Base-by-base conservation (phyloP, 73 alveolate species). In the Durusdinium trenchii region DNA sequence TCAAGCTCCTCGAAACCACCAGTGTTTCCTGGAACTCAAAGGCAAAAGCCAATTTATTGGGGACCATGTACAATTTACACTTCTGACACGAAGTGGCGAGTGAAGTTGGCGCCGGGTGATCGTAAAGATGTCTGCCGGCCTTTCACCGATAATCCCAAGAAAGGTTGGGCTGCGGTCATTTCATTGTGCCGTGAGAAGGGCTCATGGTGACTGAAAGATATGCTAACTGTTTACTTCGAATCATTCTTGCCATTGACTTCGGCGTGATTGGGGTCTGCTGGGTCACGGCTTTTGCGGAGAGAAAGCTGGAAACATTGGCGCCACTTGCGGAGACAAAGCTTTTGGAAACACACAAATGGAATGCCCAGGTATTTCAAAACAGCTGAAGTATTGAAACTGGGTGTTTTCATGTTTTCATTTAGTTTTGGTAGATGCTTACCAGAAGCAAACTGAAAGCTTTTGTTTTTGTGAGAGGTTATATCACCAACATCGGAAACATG, bases 221-320 rank as follows among this genome's bases (percentile, higher is more conserved):
- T n/a, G n/a, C 42, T 73, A 35, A 35, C 28, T 23, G 42, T 28
- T 73, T 30, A 40, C 9, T 73, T 71, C 42, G 52, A 36, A 9
- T 23, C 42, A n/a, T 73, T 32, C 36, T 38, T 38, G 85, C 36
- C 23, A 23, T 30, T 3, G 51, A 38, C 2, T 9, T 40, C 79
- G 28, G 85, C 51, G 51, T 36, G 85, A 73, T 73, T 35, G 85
- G 85, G 85, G 85, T 73, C 85, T 28, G 85, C 85, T 32, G 79
- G 79, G 45, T 64, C 20, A 7, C 28, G 45, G n/a, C 42, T 18
- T 6, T 43, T 5, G n/a, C 79, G 79, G 36, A 12, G 43, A 6
- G 85, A 6, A 36, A 35, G 42, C 7, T 3, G 50, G 35, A 73
- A n/a, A 73, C 52, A 38, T 0, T 36, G n/a, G 85, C 85, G 23